Percentiles rank a stretch among this genome's conserved stretches.
These are phyloP conservation scores for Pleurozium schreberi DNA, from an alignment of 225 moss, liverwort and hornwort genomes.

Conservation along the genomic window DNA sequence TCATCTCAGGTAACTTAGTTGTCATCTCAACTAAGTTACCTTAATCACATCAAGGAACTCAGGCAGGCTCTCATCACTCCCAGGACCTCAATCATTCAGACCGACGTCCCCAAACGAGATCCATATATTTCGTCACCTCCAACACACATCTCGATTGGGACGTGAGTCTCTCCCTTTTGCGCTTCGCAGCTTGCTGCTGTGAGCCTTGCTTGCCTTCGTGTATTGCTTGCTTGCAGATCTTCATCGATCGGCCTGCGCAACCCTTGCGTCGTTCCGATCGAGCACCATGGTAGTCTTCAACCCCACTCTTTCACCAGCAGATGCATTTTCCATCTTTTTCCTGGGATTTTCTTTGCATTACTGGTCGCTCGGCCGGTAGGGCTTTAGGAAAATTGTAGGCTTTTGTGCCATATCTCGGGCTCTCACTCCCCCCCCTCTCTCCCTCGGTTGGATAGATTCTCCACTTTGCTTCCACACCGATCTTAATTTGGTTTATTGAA, in stretches of 20 bases:
- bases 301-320: neutral
- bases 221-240: neutral
- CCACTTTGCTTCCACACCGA: too few relatives aligned
- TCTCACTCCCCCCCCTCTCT: neutral
- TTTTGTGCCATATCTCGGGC: neutral
- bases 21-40: too few relatives aligned
- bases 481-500: neutral
- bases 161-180: neutral
- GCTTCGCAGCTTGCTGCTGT: neutral
- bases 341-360: neutral
- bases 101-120: neutral
- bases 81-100: slow-evolving; percentile 13
- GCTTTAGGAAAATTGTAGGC: neutral
- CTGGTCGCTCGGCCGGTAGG: neutral
- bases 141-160: slow-evolving; percentile 11
- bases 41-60: too few relatives aligned
- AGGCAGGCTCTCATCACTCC: neutral
- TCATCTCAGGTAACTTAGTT: too few relatives aligned
- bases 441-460: neutral
- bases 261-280: neutral
- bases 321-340: neutral
- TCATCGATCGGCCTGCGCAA: neutral
- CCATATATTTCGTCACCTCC: accelerated
- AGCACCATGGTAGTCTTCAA: slow-evolving; percentile 9
- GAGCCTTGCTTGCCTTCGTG: neutral